Evolutionary conservation across 176 grass and related monocot genomes (phyloP).

Genomic region (Cenchrus fungigraminus): DNA sequence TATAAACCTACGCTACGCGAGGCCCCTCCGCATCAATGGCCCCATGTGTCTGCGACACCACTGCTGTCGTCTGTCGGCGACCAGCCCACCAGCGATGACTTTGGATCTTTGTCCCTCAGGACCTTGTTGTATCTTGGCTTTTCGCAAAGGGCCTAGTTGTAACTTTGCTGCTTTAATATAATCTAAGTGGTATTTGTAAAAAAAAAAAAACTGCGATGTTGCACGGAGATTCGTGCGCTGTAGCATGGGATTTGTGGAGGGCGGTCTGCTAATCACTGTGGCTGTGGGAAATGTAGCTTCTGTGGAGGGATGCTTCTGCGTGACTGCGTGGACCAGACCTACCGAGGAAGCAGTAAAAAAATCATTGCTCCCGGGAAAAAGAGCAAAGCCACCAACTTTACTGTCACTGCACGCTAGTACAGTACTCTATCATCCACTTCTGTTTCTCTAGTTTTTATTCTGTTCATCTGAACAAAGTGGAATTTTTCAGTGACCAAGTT

Average conservation of each 20-base stretch:
- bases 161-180: no score
- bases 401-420: conserved; percentile 21
- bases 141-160: no score
- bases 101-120: no score
- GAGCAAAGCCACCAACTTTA: conserved; percentile 30
- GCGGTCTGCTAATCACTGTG: conserved; percentile 16
- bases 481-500: neutral
- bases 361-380: conserved; percentile 49
- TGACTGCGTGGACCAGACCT: neutral
- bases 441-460: neutral
- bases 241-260: conserved; percentile 33
- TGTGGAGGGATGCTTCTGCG: conserved; percentile 1
- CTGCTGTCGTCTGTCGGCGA: no score
- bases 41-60: no score
- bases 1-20: no score
- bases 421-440: neutral
- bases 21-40: no score
- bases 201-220: neutral
- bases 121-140: no score
- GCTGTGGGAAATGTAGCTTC: conserved; percentile 16
- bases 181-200: no score
- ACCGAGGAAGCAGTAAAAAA: neutral
- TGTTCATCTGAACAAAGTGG: neutral
- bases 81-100: no score
- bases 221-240: conserved; percentile 38